Conservation (phyloP, 2,329 filamentous ascomycete species). For the Talaromyces amestolkiae region DNA sequence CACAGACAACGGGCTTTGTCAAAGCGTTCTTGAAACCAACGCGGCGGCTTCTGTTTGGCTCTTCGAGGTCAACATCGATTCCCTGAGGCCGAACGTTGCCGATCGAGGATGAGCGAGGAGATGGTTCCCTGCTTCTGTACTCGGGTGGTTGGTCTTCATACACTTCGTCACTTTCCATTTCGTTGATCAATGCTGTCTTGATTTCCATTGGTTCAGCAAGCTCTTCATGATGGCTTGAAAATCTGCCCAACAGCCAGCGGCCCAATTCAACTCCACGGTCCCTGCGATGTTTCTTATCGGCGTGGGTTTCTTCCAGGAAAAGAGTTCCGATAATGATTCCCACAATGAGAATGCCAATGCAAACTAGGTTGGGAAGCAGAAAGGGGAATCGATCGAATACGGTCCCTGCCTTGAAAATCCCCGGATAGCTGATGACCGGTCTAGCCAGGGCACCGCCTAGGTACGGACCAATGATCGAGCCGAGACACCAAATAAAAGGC, state of each 20-base stretch:
- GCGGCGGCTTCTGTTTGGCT: conserved; percentile 41
- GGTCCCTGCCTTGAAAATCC: conserved; percentile 66
- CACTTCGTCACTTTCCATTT: conserved; percentile 63
- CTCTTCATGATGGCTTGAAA: conserved; percentile 30
- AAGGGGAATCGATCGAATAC: conserved; percentile 88
- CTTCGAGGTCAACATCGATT: conserved; percentile 41
- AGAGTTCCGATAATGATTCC: conserved; percentile 76
- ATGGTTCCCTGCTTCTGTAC: conserved; percentile 61
- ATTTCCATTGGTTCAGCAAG: conserved; percentile 23
- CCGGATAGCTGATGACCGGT: conserved; percentile 78
- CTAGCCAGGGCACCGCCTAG: conserved; percentile 87
- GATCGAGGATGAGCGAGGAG: conserved; percentile 48
- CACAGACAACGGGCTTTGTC: conserved; percentile 78
- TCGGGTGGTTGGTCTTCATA: conserved; percentile 63
- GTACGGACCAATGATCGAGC: conserved; percentile 89
- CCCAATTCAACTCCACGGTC: conserved; percentile 78
- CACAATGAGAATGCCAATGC: conserved; percentile 70
- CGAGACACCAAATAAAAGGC: conserved; percentile 97
- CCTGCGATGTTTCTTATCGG: conserved; percentile 70
- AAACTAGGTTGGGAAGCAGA: conserved; percentile 87
- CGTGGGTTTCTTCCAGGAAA: conserved; percentile 92
- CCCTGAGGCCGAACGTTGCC: conserved; percentile 31
- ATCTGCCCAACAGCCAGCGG: conserved; percentile 58
- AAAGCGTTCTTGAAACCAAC: conserved; percentile 62
- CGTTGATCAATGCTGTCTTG: conserved; percentile 33